phyloP scores from a whole-genome alignment of 2,329 filamentous ascomycete species.

The Geosmithia flava region DNA sequence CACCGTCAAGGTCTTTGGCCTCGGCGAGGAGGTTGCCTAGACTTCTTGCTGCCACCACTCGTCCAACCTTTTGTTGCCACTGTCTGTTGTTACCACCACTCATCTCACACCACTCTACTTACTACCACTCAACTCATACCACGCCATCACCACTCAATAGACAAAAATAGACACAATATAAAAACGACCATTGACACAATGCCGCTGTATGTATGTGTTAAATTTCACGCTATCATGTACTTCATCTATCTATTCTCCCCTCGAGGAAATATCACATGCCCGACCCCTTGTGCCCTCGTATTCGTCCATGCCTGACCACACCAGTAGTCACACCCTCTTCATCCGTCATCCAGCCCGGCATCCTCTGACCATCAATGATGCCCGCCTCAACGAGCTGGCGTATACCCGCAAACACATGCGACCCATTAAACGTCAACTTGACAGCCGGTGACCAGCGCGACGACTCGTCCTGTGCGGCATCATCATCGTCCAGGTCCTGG shows the following conservation, averaged over 20 bases:
- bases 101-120: neutral
- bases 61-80: neutral
- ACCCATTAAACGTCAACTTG: conserved; percentile 58
- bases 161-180: neutral
- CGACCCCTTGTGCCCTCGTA: conserved; percentile 45
- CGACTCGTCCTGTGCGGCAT: conserved; percentile 7
- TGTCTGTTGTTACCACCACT: neutral
- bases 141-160: neutral
- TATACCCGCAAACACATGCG: conserved; percentile 71
- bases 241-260: neutral
- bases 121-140: neutral
- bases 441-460: conserved; percentile 25
- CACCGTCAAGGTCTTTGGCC: conserved; percentile 65
- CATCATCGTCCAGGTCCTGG: conserved; percentile 5
- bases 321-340: conserved; percentile 71
- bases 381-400: conserved; percentile 67
- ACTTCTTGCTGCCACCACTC: too few species aligned
- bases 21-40: conserved; percentile 31
- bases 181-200: too few species aligned
- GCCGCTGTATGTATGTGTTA: neutral
- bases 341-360: conserved; percentile 88
- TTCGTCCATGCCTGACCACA: conserved; percentile 53
- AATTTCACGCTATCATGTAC: neutral
- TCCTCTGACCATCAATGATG: conserved; percentile 59
- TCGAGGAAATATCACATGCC: conserved; percentile 24